Base-by-base conservation (phyloP, 2,329 filamentous ascomycete genomes). In the Pleomassaria siparia region DNA sequence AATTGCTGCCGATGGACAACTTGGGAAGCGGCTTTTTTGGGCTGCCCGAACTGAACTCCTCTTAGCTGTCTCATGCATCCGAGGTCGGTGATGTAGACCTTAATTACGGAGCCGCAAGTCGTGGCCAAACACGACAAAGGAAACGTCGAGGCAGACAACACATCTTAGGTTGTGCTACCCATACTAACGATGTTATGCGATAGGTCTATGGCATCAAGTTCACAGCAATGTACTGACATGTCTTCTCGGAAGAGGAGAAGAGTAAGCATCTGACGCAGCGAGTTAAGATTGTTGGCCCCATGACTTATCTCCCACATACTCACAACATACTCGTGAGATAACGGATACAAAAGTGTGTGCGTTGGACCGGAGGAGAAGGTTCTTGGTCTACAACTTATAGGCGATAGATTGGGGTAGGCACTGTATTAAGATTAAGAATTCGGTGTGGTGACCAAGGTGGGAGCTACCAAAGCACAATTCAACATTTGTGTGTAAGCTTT, bases 201-300 rank as follows among this genome's bases (percentile, higher is more conserved):
- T 91, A 88, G 74, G 70, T 91, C 45, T 92, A 91, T 78, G 84
- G 82, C 70, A 86, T 85, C 13, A 81, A 73, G 67, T 92, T 92
- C 73, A 86, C 83, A 6, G 86, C 85, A 59, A 88, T 92, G 87
- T 92, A 89, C 77, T 92, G 90, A 70, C 79, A 85, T 56, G 88
- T 91, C 84, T 88, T 90, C 82, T 84, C 88, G 53, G 80, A 78
- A 84, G 89, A 57, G 80, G 78, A 10, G 83, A 87, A 54, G 75
- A 88, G 43, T 90, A 91, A 80, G 83, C 75, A 1, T 86, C 87
- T 1, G 89, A 87, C 16, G 80, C 78, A 55, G 51, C 51, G 40
- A 35, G 45, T 49, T 2, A 21, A 25, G n/a, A 26, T 43, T 28
- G 18, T 15, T 25, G 10, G 8, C 3, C 3, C n/a, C 10, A 4